A percentile compares a stretch with the other conserved stretches of the same genome.
phyloP scores from a whole-genome alignment of 192 early-diverging fungal species.

The Gaertneriomyces sp. region DNA sequence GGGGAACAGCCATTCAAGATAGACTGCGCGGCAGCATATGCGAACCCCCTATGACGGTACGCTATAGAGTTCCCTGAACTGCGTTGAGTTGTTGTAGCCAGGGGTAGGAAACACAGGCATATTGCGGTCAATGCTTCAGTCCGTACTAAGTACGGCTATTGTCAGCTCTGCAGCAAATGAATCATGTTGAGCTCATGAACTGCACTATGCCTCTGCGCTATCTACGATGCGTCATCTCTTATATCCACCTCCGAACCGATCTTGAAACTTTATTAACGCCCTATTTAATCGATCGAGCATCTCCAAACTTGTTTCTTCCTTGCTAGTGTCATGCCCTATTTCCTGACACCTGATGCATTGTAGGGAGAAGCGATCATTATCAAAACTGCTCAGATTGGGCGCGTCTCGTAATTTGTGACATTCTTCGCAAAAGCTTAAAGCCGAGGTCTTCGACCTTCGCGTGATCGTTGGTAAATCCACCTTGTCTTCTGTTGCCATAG shows the following conservation, averaged over 20 bases:
- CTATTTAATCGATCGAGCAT: conserved; percentile 31
- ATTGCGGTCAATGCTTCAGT: too few species aligned
- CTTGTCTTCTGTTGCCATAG: conserved; percentile 32
- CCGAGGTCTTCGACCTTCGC: not conserved
- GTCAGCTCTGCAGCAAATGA: too few species aligned
- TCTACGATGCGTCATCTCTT: not conserved
- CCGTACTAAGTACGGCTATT: too few species aligned
- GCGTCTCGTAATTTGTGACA: not conserved
- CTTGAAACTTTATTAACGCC: conserved; percentile 31
- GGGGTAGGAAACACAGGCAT: too few species aligned
- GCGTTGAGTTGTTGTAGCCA: too few species aligned
- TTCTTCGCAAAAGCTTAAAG: not conserved
- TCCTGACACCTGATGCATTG: too few species aligned
- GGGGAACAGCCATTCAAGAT: too few species aligned
- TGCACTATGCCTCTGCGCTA: not conserved
- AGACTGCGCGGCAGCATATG: too few species aligned
- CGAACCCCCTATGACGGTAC: too few species aligned
- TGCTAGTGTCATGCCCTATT: not conserved
- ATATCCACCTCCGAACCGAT: conserved; percentile 23
- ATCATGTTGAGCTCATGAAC: too few species aligned
- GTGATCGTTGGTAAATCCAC: not conserved
- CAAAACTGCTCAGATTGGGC: not conserved
- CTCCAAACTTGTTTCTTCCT: conserved; percentile 25
- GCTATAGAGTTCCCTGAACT: too few species aligned
- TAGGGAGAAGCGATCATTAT: too few species aligned